Percentiles rank a stretch among this genome's conserved stretches.
These are phyloP conservation scores for Xylaria sp. DNA, from an alignment of 2,329 filamentous ascomycete genomes.

Conservation along the genomic window DNA sequence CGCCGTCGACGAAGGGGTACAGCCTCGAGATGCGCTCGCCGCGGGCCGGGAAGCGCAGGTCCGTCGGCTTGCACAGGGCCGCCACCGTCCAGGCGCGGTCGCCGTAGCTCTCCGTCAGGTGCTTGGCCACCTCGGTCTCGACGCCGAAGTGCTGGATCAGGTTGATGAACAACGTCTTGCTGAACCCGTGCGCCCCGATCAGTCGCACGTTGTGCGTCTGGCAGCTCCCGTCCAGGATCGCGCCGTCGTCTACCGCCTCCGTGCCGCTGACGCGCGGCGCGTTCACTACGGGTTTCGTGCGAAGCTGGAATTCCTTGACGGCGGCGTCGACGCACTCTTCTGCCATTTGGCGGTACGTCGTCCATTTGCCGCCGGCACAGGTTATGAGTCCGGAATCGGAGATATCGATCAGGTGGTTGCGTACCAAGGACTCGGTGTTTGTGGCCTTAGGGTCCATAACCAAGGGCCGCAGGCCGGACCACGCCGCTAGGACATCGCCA, in stretches of 20 bases:
- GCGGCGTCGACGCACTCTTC: conserved; percentile 89
- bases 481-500: conserved; percentile 88
- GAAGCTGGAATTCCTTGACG: conserved; percentile 73
- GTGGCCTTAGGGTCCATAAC: conserved; percentile 87
- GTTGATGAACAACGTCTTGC: conserved; percentile 91
- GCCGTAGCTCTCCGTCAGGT: conserved; percentile 87
- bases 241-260: conserved; percentile 75
- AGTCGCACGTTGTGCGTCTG: conserved; percentile 86
- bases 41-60: conserved; percentile 82
- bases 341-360: conserved; percentile 92
- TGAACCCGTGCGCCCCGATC: conserved; percentile 86
- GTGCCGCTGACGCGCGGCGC: conserved; percentile 76
- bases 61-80: conserved; percentile 79
- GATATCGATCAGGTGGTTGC: conserved; percentile 84
- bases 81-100: conserved; percentile 94
- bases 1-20: conserved; percentile 92
- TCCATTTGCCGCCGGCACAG: conserved; percentile 91
- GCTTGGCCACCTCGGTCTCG: conserved; percentile 91
- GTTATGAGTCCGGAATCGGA: conserved; percentile 84
- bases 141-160: conserved; percentile 92
- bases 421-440: conserved; percentile 87
- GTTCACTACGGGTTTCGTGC: conserved; percentile 65
- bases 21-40: conserved; percentile 81
- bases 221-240: conserved; percentile 72
- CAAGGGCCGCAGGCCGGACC: conserved; percentile 87